Base-by-base conservation (phyloP, 768 basidiomycete genomes). In the Galerina marginata region DNA sequence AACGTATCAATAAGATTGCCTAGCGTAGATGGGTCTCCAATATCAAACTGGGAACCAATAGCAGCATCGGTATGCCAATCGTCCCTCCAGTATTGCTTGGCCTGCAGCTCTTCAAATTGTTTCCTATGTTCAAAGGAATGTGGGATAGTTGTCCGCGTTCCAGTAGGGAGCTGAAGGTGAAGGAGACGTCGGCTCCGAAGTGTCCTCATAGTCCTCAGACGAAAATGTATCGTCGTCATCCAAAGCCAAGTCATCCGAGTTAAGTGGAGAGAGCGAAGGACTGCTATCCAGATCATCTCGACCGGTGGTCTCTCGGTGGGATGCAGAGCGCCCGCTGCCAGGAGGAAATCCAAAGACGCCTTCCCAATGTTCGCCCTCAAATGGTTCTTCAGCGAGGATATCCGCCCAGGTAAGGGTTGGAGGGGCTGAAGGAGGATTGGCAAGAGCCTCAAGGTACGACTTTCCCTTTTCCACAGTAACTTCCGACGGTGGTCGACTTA, bases 331-430 rank as follows among this genome's bases (percentile, higher is more conserved):
- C 29, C 71, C 67, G 55, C 70, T 74, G 11, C 86, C 83, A n/a
- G 78, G 71, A 26, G 83, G 82, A 25, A 80, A 58, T 7, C 80
- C 87, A 62, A 84, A 85, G n/a, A 84, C 83, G 1, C 90, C 90
- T 67, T 91, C 84, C 92, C 92, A 93, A 67, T 93, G 92, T 61
- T 93, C 86, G 14, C 90, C 93, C 72, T 93, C 90, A 61, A 92
- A 90, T 3, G 92, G 91, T 58, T 93, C 92, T 66, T 92, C 92
- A 1, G 83, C 83, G 14, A 94, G 80, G 52, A 95, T 93, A n/a
- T 86, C 81, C 60, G 81, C 78, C 93, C 93, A 95, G 3, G 89
- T 91, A 6, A 92, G 72, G 1, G 77, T 66, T 3, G 77, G 71
- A 6, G 77, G 71, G 1, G 74, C 66, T 3, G 72, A 65, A 1